These are phyloP conservation scores for Megacollybia marginata DNA, from an alignment of 768 basidiomycete species.

Conservation along the genomic window DNA sequence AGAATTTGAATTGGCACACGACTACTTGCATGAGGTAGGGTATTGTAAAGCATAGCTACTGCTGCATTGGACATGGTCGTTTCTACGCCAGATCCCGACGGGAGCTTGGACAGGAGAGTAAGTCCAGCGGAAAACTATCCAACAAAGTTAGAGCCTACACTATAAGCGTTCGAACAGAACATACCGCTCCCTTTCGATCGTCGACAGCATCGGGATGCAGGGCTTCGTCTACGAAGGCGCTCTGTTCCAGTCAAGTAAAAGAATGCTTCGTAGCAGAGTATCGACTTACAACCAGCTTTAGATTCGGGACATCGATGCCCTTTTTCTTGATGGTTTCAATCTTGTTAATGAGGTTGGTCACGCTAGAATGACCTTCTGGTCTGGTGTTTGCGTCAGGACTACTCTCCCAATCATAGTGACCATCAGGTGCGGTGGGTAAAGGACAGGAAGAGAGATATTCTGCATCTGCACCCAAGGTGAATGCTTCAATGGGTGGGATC, in stretches of 20 bases:
- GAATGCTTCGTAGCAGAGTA: neutral
- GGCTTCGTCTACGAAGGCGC: constrained; percentile 20
- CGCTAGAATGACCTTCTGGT: constrained; percentile 24
- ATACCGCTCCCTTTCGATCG: constrained; percentile 27
- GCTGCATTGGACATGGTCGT: constrained; percentile 3
- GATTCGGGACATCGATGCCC: constrained; percentile 16
- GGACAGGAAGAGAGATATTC: constrained; percentile 27
- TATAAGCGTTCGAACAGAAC: too few relatives aligned
- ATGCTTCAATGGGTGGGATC: constrained; percentile 16
- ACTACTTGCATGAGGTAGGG: constrained; percentile 7
- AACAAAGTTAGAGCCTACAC: too few relatives aligned
- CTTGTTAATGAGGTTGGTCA: constrained; percentile 23
- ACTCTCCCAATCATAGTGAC: constrained; percentile 37
- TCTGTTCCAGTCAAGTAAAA: constrained; percentile 8
- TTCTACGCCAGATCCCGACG: neutral
- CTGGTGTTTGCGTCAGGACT: constrained; percentile 18
- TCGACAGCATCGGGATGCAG: constrained; percentile 30
- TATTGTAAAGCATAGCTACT: constrained; percentile 7
- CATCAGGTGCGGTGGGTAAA: constrained; percentile 33
- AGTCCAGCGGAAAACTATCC: constrained; percentile 1
- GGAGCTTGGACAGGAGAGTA: constrained; percentile 1
- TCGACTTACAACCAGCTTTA: constrained; percentile 15
- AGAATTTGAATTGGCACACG: neutral
- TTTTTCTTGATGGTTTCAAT: constrained; percentile 17
- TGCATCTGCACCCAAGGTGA: constrained; percentile 23